A percentile compares a stretch with the other conserved stretches of the same genome.
Evolutionary conservation across 768 basidiomycete species (phyloP).

Genomic region (Pleurotus citrinopileatus): DNA sequence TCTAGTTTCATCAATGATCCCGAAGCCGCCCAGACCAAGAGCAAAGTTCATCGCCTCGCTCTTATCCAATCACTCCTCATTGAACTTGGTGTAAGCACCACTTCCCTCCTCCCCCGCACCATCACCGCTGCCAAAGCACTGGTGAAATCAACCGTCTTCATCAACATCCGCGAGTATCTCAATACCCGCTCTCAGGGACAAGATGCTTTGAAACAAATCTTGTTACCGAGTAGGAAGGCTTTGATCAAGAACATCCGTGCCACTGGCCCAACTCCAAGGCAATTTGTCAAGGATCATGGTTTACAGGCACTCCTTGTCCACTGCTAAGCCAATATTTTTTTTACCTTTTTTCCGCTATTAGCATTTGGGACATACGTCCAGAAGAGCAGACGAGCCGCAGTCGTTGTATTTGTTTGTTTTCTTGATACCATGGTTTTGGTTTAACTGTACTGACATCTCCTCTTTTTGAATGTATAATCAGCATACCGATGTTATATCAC

Average conservation of each 20-base stretch:
- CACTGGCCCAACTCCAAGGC: slow-evolving; percentile 42
- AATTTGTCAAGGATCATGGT: slow-evolving; percentile 64
- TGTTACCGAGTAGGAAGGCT: slow-evolving; percentile 61
- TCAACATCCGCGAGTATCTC: slow-evolving; percentile 75
- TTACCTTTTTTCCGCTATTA: background rate
- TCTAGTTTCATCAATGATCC: slow-evolving; percentile 53
- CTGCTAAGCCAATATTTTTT: slow-evolving; percentile 22
- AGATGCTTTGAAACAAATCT: slow-evolving; percentile 52
- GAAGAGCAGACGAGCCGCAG: too few species aligned
- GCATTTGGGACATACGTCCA: too few species aligned
- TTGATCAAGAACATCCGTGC: slow-evolving; percentile 58
- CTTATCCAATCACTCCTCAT: slow-evolving; percentile 73
- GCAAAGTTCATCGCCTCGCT: slow-evolving; percentile 48
- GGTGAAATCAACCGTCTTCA: slow-evolving; percentile 61
- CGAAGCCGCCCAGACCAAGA: slow-evolving; percentile 24
- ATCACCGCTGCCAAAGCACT: slow-evolving; percentile 66
- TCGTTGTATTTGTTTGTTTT: too few species aligned
- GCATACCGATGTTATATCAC: too few species aligned
- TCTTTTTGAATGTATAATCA: too few species aligned
- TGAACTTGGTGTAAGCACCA: slow-evolving; percentile 56
- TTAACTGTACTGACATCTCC: too few species aligned
- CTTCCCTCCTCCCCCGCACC: slow-evolving; percentile 51
- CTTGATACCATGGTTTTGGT: too few species aligned
- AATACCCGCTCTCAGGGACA: slow-evolving; percentile 62
- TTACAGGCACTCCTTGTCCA: slow-evolving; percentile 62